Percentiles rank a stretch among this genome's conserved stretches.
Conservation (phyloP, 192 early-diverging fungal genomes). For the Spizellomyces punctatus region DNA sequence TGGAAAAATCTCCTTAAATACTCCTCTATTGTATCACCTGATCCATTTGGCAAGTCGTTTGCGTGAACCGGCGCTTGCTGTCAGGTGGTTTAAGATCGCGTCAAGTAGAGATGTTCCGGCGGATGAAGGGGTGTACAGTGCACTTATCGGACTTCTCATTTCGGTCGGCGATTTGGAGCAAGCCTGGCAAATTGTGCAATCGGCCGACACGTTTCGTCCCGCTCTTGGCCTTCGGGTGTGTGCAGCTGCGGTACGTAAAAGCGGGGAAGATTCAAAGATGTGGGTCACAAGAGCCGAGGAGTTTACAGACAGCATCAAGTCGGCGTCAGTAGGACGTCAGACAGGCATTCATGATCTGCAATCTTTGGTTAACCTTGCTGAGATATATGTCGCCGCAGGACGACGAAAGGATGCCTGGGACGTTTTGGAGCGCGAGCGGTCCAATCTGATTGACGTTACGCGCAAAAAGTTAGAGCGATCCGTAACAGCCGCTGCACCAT, state of each 20-base stretch:
- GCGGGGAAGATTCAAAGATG: neutral
- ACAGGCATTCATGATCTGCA: too few species aligned
- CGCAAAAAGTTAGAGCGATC: too few species aligned
- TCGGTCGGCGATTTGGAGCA: constrained; percentile 6
- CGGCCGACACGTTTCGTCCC: neutral
- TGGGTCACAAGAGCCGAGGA: neutral
- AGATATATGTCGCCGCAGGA: too few species aligned
- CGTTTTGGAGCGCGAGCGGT: too few species aligned
- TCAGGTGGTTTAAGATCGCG: constrained; percentile 8
- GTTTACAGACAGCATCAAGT: too few species aligned
- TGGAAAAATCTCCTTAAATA: neutral
- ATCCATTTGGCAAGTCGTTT: constrained; percentile 12
- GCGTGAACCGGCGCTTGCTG: constrained; percentile 8
- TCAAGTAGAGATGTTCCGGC: neutral
- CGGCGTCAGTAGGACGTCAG: too few species aligned
- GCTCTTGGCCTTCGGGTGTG: neutral
- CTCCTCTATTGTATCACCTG: constrained; percentile 4
- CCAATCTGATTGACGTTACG: too few species aligned
- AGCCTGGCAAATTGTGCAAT: constrained; percentile 8
- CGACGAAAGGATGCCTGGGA: too few species aligned
- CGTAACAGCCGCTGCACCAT: too few species aligned
- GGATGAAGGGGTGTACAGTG: constrained; percentile 14
- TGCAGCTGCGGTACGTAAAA: neutral
- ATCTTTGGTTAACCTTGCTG: too few species aligned
- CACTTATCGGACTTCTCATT: constrained; percentile 16